These are phyloP conservation scores for Penicillium oxalicum DNA, from an alignment of 2,329 filamentous ascomycete species.

Conservation along the genomic window DNA sequence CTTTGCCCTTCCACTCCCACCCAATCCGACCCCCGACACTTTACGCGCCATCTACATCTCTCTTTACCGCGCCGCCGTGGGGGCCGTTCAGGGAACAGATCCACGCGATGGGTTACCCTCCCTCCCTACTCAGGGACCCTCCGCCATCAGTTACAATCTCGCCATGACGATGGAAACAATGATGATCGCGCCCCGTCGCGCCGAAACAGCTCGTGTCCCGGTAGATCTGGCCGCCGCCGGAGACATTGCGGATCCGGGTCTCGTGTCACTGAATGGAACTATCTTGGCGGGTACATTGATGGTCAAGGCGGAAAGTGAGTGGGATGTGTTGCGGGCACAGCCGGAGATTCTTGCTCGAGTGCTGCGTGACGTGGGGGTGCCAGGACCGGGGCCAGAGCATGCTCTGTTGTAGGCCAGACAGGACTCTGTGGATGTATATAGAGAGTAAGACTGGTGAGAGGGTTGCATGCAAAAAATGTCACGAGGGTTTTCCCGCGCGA, in stretches of 20 bases:
- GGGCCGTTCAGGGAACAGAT: slow-evolving; percentile 16
- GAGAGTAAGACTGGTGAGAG: too few species aligned
- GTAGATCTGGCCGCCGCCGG: slow-evolving; percentile 32
- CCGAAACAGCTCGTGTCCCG: slow-evolving; percentile 40
- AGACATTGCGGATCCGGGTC: slow-evolving; percentile 29
- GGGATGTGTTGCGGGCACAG: slow-evolving; percentile 43
- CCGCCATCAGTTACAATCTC: slow-evolving; percentile 53
- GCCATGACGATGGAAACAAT: slow-evolving; percentile 51
- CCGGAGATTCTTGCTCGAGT: slow-evolving; percentile 40
- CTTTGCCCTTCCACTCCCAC: slow-evolving; percentile 41
- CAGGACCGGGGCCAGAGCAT: slow-evolving; percentile 19
- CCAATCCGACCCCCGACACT: slow-evolving; percentile 34
- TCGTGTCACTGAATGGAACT: slow-evolving; percentile 52
- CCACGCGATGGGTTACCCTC: slow-evolving; percentile 7
- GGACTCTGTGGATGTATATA: too few species aligned
- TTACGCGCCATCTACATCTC: slow-evolving; percentile 37
- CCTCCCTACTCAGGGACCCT: slow-evolving; percentile 28
- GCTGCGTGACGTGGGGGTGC: slow-evolving; percentile 39
- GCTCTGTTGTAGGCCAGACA: not conserved
- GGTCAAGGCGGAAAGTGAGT: slow-evolving; percentile 53
- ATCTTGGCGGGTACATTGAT: slow-evolving; percentile 53
- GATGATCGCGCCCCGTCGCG: slow-evolving; percentile 48
- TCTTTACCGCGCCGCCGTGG: slow-evolving; percentile 38
- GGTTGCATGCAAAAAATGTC: too few species aligned
- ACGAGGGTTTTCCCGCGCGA: too few species aligned